Evolutionary conservation across 805 yeast genomes (phyloP).

Genomic region (Suhomyces pyralidae): DNA sequence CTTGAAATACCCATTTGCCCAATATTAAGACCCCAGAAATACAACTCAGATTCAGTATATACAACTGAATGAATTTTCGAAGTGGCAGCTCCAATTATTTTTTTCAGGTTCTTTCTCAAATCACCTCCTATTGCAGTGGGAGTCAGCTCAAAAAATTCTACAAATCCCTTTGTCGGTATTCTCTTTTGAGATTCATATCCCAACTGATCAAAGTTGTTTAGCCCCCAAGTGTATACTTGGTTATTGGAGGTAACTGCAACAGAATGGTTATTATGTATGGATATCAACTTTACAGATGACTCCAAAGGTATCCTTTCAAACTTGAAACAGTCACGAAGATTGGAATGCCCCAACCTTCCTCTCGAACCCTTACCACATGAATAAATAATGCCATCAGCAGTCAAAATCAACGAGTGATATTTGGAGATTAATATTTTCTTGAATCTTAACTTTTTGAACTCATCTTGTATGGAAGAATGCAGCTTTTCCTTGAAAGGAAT

Average conservation of each 20-base stretch:
- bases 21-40: conserved; percentile 73
- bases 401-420: conserved; percentile 60
- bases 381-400: conserved; percentile 53
- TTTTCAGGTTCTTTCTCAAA: conserved; percentile 28
- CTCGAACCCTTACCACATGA: conserved; percentile 66
- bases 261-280: conserved; percentile 66
- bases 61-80: conserved; percentile 71
- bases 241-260: conserved; percentile 52
- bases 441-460: conserved; percentile 40
- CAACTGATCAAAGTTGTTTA: conserved; percentile 62
- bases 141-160: conserved; percentile 27
- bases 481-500: conserved; percentile 19
- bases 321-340: conserved; percentile 34
- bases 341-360: conserved; percentile 67
- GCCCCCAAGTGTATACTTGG: conserved; percentile 77
- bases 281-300: conserved; percentile 33
- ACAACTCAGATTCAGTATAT: conserved; percentile 47
- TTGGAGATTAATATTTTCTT: conserved; percentile 53
- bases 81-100: conserved; percentile 49
- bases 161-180: conserved; percentile 16
- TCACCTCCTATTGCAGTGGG: conserved; percentile 47
- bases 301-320: conserved; percentile 43
- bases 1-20: conserved; percentile 72
- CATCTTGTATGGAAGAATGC: conserved; percentile 7
- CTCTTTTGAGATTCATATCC: conserved; percentile 39